phyloP scores from a whole-genome alignment of 2,329 filamentous ascomycete species.

The Calonectria leucothoes region DNA sequence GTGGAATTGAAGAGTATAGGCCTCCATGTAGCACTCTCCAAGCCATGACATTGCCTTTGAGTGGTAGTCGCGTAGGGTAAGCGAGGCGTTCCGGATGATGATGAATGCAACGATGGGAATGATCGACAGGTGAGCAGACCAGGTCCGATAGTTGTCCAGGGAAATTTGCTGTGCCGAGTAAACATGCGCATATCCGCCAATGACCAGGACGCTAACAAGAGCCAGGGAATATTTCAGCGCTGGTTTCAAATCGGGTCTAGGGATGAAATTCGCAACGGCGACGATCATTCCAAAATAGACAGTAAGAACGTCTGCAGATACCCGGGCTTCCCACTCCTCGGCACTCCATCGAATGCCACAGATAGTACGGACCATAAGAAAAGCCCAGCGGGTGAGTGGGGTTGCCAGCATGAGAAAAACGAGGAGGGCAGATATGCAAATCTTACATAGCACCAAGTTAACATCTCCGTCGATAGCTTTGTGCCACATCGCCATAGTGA shows the following conservation, averaged over 20 bases:
- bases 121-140: conserved; percentile 64
- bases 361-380: conserved; percentile 47
- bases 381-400: conserved; percentile 33
- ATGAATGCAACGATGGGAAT: conserved; percentile 65
- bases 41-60: conserved; percentile 62
- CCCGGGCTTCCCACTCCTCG: conserved; percentile 60
- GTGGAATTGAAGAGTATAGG: conserved; percentile 70
- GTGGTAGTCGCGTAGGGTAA: conserved; percentile 29
- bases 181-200: not conserved
- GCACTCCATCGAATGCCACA: conserved; percentile 62
- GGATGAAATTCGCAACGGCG: conserved; percentile 38
- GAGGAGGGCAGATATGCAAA: conserved; percentile 55
- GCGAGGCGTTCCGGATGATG: conserved; percentile 60
- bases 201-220: conserved; percentile 44
- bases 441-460: conserved; percentile 59
- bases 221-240: conserved; percentile 41
- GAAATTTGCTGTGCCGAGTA: not conserved
- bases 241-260: conserved; percentile 22
- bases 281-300: conserved; percentile 67
- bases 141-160: not conserved
- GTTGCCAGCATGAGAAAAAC: conserved; percentile 44
- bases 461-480: conserved; percentile 54
- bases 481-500: conserved; percentile 56
- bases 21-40: conserved; percentile 67
- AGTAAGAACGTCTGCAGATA: conserved; percentile 65